phyloP scores from a whole-genome alignment of 2,329 filamentous ascomycete species.

The Cladobotryum protrusum region DNA sequence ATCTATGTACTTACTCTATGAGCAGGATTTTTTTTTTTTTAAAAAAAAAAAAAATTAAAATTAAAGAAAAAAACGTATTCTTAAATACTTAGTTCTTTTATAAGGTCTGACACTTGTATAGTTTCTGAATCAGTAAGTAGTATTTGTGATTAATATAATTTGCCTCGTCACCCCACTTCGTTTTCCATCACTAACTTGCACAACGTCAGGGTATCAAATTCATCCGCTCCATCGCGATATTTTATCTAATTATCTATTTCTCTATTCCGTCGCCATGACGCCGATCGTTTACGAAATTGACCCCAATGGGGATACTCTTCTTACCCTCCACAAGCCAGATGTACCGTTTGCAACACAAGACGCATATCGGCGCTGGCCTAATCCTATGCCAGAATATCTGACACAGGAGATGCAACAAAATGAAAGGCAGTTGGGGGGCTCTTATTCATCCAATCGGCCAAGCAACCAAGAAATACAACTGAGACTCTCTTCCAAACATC shows the following conservation, averaged over 20 bases:
- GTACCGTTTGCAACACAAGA: neutral
- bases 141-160: no score
- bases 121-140: no score
- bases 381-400: neutral
- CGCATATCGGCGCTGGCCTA: neutral
- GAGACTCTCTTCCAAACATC: slow-evolving; percentile 28
- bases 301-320: slow-evolving; percentile 4
- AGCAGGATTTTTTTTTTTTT: no score
- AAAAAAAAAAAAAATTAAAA: no score
- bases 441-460: neutral
- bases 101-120: no score
- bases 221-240: no score
- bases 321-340: slow-evolving; percentile 1
- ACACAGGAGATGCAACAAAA: neutral
- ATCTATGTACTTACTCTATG: no score
- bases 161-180: no score
- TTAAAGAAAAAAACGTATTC: no score
- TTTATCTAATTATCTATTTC: neutral
- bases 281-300: neutral
- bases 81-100: no score
- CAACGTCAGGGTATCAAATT: no score
- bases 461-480: slow-evolving; percentile 4
- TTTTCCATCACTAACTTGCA: no score
- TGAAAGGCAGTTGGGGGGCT: neutral
- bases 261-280: neutral